Evolutionary conservation across 2,329 filamentous ascomycete species (phyloP).

Genomic region (Ophiostoma perfectum): DNA sequence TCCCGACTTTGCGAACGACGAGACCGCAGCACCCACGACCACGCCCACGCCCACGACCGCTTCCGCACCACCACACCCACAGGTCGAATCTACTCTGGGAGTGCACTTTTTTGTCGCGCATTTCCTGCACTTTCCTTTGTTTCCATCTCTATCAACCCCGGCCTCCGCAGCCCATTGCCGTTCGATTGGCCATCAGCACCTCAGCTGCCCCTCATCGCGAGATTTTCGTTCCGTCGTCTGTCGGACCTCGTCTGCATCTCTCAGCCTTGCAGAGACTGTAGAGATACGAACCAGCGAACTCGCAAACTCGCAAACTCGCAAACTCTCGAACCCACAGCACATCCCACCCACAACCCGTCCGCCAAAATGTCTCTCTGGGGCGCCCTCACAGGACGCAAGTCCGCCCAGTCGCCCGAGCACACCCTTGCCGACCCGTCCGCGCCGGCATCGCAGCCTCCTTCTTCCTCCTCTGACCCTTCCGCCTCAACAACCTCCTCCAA

Average conservation of each 20-base stretch:
- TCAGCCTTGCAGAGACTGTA: neutral
- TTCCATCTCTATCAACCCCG: neutral
- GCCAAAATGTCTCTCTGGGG: constrained; percentile 53
- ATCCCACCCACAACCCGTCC: neutral
- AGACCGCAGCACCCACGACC: constrained; percentile 11
- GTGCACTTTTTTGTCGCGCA: too few relatives aligned
- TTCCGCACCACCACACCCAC: neutral
- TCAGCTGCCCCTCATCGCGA: neutral
- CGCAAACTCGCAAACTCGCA: too few relatives aligned
- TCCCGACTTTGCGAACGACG: constrained; percentile 1
- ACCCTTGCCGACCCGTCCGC: constrained; percentile 37
- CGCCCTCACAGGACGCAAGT: constrained; percentile 56
- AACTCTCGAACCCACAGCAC: neutral
- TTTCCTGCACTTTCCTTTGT: neutral
- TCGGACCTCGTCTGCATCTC: neutral
- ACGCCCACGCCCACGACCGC: constrained; percentile 6
- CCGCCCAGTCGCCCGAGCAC: constrained; percentile 25
- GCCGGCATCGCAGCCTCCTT: constrained; percentile 33
- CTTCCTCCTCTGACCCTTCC: constrained; percentile 46
- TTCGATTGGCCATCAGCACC: neutral
- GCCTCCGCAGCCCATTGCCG: too few relatives aligned
- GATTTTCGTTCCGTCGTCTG: neutral
- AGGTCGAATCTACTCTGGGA: too few relatives aligned
- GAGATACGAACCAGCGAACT: too few relatives aligned
- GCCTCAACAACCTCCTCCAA: constrained; percentile 29